Base-by-base conservation (phyloP, 2,329 filamentous ascomycete genomes). In the Pseudogymnoascus verrucosus region DNA sequence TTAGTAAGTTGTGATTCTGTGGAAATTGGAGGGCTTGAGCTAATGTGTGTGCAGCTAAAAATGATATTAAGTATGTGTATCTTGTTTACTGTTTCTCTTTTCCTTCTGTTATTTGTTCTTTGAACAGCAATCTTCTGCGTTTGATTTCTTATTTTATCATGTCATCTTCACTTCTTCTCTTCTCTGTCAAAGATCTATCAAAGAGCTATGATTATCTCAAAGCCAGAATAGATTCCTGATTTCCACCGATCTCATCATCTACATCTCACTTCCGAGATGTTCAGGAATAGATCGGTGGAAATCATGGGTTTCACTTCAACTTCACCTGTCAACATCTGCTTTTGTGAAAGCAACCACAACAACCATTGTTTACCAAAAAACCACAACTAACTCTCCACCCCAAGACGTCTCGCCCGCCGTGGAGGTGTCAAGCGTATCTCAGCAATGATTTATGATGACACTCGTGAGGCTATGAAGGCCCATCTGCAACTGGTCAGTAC, bases 341-440 rank as follows among this genome's bases (percentile, higher is more conserved):
- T 23, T 54, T 28, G 7, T 8, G 23, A 54, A 51, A 16, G 7
- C 44, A 8, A 19, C 6, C 14, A 2, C 44, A 28, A 16, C 12
- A 1, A 26, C 1, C 14, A n/a, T 16, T 31, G 23, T 31, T 16
- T 54, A 16, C 44, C 44, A 16, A 54, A 0, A 3, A 54, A 16
- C 4, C 6, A 54, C 23, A 4, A 31, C 31, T 61, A 44, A 34
- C 54, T 3, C 12, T 19, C 21, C 31, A 10, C n/a, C 61, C 66
- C 57, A 68, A 69, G 89, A 68, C 86, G 89, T 42, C 75, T 93
- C 0, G 90, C 90, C 1, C 84, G 90, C 5, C 85, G 90, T 5
- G 90, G 89, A 1, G 90, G 90, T 0, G 87, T 93, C 0, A 92
- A 92, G 72, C 79, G 89, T 0, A 91, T 93, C 7, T 87, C 86